These are phyloP conservation scores for Salicornia ramosissima DNA, from an alignment of 148 eudicot species.

Conservation along the genomic window DNA sequence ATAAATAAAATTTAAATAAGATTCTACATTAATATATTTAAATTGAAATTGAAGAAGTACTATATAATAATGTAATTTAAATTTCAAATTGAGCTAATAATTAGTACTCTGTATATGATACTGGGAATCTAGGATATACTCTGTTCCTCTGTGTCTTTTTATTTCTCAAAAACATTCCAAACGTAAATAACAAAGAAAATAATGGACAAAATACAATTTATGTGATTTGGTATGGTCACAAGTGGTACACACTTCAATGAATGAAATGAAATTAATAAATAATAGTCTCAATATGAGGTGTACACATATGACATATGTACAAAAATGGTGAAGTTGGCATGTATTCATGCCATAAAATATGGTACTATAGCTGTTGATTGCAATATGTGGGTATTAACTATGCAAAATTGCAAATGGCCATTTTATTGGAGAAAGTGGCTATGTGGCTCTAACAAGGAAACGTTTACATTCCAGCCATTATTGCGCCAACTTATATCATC, in stretches of 20 bases:
- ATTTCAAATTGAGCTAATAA: too few species aligned
- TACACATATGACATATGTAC: not conserved
- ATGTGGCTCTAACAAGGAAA: conserved; percentile 12
- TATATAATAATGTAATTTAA: too few species aligned
- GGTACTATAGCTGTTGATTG: not conserved
- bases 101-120: too few species aligned
- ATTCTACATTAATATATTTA: too few species aligned
- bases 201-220: too few species aligned
- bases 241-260: not conserved
- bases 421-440: not conserved
- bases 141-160: too few species aligned
- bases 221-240: not conserved
- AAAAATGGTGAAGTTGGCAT: conserved; percentile 2
- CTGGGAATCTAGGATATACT: too few species aligned
- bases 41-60: too few species aligned
- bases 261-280: not conserved
- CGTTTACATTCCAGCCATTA: conserved; percentile 4
- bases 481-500: conserved; percentile 11
- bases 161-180: too few species aligned
- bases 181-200: too few species aligned
- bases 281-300: not conserved
- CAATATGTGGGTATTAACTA: not conserved
- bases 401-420: not conserved
- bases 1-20: too few species aligned
- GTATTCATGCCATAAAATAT: not conserved